Base-by-base conservation (phyloP, 306 rosid species). In the Carpinus viminea region DNA sequence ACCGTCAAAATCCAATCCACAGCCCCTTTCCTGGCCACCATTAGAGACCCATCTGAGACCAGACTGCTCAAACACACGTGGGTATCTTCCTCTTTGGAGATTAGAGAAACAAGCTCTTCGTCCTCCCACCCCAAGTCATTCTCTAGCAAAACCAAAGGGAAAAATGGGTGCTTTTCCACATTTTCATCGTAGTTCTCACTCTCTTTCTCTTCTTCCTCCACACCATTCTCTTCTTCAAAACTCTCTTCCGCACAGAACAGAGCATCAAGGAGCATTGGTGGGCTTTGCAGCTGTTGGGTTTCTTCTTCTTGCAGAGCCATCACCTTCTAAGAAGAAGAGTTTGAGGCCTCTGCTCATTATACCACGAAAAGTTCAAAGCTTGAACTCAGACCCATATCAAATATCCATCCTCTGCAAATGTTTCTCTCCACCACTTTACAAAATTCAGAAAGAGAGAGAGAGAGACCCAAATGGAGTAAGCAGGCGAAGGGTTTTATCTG, bases 1-100 rank as follows among this genome's bases (percentile, higher is more conserved):
- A 87, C 96, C 72, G 77, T 86, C 5, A 88, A 82, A 87, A 95
- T 77, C 98, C 98, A 95, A 41, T 56, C 78, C n/a, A 92, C 87
- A 36, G 92, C 89, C 64, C 90, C 90, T 57, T 77, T 69, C 68
- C 97, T 86, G 74, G 86, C 82, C 60, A 76, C 84, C 70, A 81
- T 54, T 16, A 92, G 78, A 82, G 84, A 36, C 64, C 79, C 93
- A 80, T 86, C 89, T 15, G 73, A 82, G 72, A 66, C 38, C 45
- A 55, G 53, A 80, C 54, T 60, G 60, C 72, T 38, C 17, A 52
- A 55, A 83, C 74, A 31, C 68, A 81, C 79, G 79, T 73, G 90
- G 81, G 89, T 79, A 66, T 80, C 88, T 78, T 72, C 81, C 85
- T 95, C 96, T 83, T 92, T 94, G 3, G 91, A 83, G 76, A 90